These are phyloP conservation scores for Coleophoma eucalyptorum DNA, from an alignment of 2,329 filamentous ascomycete genomes.

Conservation along the genomic window DNA sequence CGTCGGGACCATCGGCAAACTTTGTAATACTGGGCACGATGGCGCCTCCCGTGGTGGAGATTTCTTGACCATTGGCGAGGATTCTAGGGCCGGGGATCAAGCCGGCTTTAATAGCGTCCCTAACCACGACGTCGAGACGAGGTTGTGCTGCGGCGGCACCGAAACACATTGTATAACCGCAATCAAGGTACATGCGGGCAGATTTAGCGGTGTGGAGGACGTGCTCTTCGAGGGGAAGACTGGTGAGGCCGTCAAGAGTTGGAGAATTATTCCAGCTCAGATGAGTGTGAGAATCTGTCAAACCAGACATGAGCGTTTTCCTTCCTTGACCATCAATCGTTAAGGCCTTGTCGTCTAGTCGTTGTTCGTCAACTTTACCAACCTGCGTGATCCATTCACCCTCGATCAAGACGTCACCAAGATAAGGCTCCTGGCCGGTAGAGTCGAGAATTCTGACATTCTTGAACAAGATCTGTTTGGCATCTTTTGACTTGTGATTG, in stretches of 20 bases:
- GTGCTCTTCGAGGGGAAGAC: slow-evolving; percentile 40
- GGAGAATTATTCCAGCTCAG: slow-evolving; percentile 39
- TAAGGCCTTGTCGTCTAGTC: too few relatives aligned
- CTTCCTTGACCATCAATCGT: background rate
- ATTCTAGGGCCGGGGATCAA: slow-evolving; percentile 42
- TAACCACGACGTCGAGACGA: slow-evolving; percentile 37
- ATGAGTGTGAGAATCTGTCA: slow-evolving; percentile 43
- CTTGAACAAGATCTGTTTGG: background rate
- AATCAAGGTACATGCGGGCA: slow-evolving; percentile 36
- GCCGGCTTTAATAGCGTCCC: slow-evolving; percentile 44
- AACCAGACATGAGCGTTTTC: slow-evolving; percentile 41
- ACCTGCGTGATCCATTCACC: too few relatives aligned
- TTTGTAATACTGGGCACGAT: slow-evolving; percentile 32
- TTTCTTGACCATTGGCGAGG: slow-evolving; percentile 45
- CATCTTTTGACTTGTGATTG: background rate
- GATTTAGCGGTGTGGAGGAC: slow-evolving; percentile 35
- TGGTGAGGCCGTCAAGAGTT: slow-evolving; percentile 34
- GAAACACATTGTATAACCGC: slow-evolving; percentile 12
- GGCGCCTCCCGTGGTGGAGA: slow-evolving; percentile 39
- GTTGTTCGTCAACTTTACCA: too few relatives aligned
- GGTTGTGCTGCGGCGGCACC: slow-evolving; percentile 18
- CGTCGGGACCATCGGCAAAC: slow-evolving; percentile 32
- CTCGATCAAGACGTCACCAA: too few relatives aligned
- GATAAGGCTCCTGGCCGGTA: too few relatives aligned
- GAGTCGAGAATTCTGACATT: background rate